phyloP scores from a whole-genome alignment of 176 grass and related monocot species.

The Juncus inflexus region DNA sequence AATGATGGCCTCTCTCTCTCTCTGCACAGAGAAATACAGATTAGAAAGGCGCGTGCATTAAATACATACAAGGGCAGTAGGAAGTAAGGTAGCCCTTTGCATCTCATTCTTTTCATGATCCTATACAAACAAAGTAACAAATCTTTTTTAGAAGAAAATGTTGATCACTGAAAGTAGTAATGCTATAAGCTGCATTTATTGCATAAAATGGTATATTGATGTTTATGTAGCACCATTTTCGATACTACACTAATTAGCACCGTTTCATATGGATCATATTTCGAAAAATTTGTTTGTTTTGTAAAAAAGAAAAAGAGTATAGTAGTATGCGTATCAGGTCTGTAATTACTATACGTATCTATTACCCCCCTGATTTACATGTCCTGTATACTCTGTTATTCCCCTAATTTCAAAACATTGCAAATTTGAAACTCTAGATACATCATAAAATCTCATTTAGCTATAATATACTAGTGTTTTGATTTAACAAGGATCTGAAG shows the following conservation, averaged over 20 bases:
- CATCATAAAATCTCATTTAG: no score
- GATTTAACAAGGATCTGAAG: no score
- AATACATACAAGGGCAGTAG: conserved; percentile 30
- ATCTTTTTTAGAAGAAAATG: no score
- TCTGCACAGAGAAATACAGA: no score
- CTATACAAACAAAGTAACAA: background rate
- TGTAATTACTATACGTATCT: conserved; percentile 20
- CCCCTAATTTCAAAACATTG: no score
- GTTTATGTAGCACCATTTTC: background rate
- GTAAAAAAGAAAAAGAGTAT: no score
- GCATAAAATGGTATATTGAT: background rate
- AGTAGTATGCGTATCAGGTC: no score
- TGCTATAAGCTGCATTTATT: background rate
- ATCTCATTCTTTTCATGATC: conserved; percentile 4
- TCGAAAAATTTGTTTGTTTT: no score
- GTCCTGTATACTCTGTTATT: conserved; percentile 16
- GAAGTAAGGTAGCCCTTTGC: conserved; percentile 1
- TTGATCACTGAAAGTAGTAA: background rate
- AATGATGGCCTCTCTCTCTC: background rate
- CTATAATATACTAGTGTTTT: no score
- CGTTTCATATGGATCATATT: no score
- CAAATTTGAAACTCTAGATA: no score
- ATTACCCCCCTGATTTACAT: conserved; percentile 22
- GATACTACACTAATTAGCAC: no score
- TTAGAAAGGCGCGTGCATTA: conserved; percentile 32